Conservation (phyloP, 2,329 filamentous ascomycete species). For the Macrophomina tecta region DNA sequence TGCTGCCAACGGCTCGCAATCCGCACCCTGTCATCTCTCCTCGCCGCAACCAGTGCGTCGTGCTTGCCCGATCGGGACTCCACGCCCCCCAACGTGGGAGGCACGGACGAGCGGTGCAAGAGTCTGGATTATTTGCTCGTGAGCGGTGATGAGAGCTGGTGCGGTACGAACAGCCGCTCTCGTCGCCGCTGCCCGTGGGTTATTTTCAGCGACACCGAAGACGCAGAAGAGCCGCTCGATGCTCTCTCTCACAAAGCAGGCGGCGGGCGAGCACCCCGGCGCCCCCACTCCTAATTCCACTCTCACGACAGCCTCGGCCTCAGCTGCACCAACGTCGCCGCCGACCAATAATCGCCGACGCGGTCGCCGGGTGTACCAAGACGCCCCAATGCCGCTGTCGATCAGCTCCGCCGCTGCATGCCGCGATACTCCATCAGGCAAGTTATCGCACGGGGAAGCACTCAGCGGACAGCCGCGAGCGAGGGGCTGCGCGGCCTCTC, state of each 20-base stretch:
- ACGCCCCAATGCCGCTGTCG: conserved; percentile 6
- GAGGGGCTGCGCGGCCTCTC: conserved; percentile 23
- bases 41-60: conserved; percentile 20
- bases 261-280: conserved; percentile 4
- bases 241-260: no score
- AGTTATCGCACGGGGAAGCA: conserved; percentile 14
- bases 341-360: conserved; percentile 10
- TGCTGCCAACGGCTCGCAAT: conserved; percentile 15
- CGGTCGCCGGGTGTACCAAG: neutral
- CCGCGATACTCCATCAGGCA: conserved; percentile 14
- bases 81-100: conserved; percentile 9
- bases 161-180: conserved; percentile 3
- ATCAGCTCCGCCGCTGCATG: conserved; percentile 21
- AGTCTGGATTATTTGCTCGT: conserved; percentile 5
- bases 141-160: conserved; percentile 14
- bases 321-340: conserved; percentile 1
- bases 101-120: conserved; percentile 4
- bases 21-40: conserved; percentile 14
- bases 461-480: conserved; percentile 4
- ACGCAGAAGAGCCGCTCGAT: neutral
- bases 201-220: neutral
- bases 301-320: conserved; percentile 12
- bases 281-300: conserved; percentile 26
- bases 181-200: neutral
- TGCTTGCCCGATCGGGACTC: conserved; percentile 17